These are phyloP conservation scores for Nicotiana attenuata DNA, from an alignment of 257 asterid species.

Conservation along the genomic window DNA sequence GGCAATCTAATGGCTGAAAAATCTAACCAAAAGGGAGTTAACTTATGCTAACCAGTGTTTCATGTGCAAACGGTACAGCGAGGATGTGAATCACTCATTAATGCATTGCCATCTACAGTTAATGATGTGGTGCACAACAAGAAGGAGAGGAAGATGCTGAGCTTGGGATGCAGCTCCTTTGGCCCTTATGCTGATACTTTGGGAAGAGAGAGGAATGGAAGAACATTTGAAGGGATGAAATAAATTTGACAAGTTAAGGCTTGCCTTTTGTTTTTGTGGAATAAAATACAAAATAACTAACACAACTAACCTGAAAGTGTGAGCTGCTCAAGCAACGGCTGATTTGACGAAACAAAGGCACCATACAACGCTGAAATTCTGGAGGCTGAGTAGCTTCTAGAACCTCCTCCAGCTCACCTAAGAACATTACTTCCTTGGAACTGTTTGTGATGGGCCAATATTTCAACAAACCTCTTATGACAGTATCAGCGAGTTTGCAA, in stretches of 20 bases:
- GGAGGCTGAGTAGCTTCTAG: slow-evolving; percentile 79
- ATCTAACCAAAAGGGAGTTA: not conserved
- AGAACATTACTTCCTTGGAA: slow-evolving; percentile 78
- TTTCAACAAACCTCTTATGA: slow-evolving; percentile 67
- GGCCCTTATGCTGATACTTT: not conserved
- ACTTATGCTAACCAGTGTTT: not conserved
- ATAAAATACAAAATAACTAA: not conserved
- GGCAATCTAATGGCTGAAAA: not conserved
- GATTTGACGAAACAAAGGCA: slow-evolving; percentile 63
- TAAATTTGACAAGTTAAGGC: not conserved
- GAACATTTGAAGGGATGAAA: not conserved
- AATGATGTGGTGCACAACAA: not conserved
- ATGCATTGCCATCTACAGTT: not conserved
- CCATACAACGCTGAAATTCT: slow-evolving; percentile 81
- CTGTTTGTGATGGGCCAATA: slow-evolving; percentile 84
- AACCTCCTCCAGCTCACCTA: slow-evolving; percentile 81
- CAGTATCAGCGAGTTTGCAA: slow-evolving; percentile 78
- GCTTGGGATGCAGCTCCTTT: not conserved
- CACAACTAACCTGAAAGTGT: slow-evolving; percentile 63
- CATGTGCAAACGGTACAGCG: not conserved
- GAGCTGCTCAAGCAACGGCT: slow-evolving; percentile 67
- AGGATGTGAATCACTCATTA: not conserved
- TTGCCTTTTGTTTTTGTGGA: not conserved
- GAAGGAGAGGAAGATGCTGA: not conserved
- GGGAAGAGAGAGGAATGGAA: not conserved